phyloP scores from a whole-genome alignment of 176 grass and related monocot genomes.

The Lolium perenne region DNA sequence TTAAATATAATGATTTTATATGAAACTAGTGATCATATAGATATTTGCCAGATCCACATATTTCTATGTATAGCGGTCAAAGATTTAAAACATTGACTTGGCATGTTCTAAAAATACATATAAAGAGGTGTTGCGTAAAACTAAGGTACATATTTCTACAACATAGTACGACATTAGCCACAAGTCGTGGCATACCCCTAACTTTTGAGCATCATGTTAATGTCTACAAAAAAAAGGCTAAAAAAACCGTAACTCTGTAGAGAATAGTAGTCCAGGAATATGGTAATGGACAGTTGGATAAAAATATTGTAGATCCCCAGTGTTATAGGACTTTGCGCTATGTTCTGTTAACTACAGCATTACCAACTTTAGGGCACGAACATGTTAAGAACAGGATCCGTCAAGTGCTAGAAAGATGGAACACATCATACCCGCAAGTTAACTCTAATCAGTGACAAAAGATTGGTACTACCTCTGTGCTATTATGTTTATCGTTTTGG shows the following conservation, averaged over 20 bases:
- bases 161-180: neutral
- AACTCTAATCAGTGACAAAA: neutral
- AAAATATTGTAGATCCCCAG: no score
- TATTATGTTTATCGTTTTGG: neutral
- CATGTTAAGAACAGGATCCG: neutral
- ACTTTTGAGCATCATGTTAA: neutral
- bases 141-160: neutral
- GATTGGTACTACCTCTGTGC: neutral
- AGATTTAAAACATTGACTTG: neutral
- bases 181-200: neutral
- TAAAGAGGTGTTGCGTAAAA: neutral
- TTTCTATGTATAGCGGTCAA: neutral
- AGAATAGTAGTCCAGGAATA: no score
- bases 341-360: no score
- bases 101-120: neutral
- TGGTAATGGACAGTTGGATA: no score
- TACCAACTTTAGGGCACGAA: no score
- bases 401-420: neutral
- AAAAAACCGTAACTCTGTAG: no score
- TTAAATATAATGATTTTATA: neutral
- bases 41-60: neutral
- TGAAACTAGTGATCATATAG: neutral
- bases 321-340: no score
- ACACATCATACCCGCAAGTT: neutral
- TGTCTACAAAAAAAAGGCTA: no score